phyloP scores from a whole-genome alignment of 805 yeast genomes.

The Metschnikowia drakensbergensis region DNA sequence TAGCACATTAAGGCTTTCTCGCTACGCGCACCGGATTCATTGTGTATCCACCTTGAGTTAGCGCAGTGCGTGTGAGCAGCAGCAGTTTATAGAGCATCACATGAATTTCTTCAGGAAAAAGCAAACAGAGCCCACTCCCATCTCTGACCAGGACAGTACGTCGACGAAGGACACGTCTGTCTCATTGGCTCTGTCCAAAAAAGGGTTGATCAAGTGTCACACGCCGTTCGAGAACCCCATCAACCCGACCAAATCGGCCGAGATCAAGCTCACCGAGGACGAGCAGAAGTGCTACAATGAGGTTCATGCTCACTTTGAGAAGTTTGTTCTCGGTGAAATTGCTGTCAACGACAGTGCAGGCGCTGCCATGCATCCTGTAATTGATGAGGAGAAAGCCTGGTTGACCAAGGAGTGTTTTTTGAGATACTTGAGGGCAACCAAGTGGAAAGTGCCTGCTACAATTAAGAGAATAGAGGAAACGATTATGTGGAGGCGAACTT shows the following conservation, averaged over 20 bases:
- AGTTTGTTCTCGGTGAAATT: conserved; percentile 23
- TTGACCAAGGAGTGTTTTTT: conserved; percentile 51
- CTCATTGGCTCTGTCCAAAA: conserved; percentile 14
- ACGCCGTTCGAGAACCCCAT: conserved; percentile 40
- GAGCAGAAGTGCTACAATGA: conserved; percentile 30
- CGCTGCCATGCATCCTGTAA: conserved; percentile 26
- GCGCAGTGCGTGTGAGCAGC: neutral
- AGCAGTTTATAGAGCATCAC: neutral
- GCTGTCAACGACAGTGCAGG: conserved; percentile 27
- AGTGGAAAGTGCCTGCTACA: conserved; percentile 45
- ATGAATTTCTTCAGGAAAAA: conserved; percentile 16
- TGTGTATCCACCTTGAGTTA: neutral
- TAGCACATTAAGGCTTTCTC: neutral
- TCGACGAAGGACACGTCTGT: conserved; percentile 16
- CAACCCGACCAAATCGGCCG: conserved; percentile 31
- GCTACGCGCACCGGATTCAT: neutral
- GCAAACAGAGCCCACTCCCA: conserved; percentile 5
- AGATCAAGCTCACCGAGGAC: conserved; percentile 25
- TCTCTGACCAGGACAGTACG: conserved; percentile 13
- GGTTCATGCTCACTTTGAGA: conserved; percentile 29
- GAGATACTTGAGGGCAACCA: conserved; percentile 49
- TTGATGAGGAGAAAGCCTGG: conserved; percentile 39
- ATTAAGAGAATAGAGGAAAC: conserved; percentile 45
- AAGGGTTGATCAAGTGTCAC: conserved; percentile 30
- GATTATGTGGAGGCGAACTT: conserved; percentile 53